Evolutionary conservation across 116 monocot species (phyloP).

Genomic region (Dioscorea cayenensis): DNA sequence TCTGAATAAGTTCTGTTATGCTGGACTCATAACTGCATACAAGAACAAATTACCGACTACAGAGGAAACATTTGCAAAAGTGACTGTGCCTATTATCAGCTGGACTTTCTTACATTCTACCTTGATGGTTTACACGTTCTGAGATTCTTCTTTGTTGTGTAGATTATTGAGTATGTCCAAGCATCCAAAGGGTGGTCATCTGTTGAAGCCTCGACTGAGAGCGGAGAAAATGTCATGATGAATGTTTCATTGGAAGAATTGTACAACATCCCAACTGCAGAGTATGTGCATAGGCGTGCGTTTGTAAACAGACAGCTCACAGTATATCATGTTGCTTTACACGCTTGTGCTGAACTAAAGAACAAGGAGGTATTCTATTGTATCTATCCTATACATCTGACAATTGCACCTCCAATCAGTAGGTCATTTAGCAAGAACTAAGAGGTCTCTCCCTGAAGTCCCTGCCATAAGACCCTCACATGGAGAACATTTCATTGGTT

Average conservation of each 20-base stretch:
- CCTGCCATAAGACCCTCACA: no score
- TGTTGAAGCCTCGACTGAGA: conserved; percentile 64
- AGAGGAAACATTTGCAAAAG: conserved; percentile 65
- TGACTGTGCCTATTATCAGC: conserved; percentile 15
- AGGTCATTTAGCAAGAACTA: no score
- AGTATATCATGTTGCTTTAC: conserved; percentile 84
- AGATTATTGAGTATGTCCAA: conserved; percentile 92
- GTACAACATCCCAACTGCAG: conserved; percentile 83
- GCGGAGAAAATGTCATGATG: conserved; percentile 94
- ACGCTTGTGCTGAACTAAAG: conserved; percentile 79
- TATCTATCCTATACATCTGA: neutral
- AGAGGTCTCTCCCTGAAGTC: no score
- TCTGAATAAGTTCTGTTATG: conserved; percentile 94
- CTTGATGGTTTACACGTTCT: neutral
- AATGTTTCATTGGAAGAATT: conserved; percentile 89
- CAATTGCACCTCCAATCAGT: no score
- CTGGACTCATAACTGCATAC: conserved; percentile 84
- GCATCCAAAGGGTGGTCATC: conserved; percentile 95
- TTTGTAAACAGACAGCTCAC: conserved; percentile 57
- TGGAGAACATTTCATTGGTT: no score
- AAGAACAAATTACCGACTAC: conserved; percentile 73
- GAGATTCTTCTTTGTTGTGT: conserved; percentile 9
- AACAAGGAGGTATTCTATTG: conserved; percentile 60
- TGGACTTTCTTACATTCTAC: neutral
- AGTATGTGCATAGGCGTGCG: conserved; percentile 62